Conservation (phyloP, 2,329 filamentous ascomycete genomes). For the Pseudogymnoascus sp. region DNA sequence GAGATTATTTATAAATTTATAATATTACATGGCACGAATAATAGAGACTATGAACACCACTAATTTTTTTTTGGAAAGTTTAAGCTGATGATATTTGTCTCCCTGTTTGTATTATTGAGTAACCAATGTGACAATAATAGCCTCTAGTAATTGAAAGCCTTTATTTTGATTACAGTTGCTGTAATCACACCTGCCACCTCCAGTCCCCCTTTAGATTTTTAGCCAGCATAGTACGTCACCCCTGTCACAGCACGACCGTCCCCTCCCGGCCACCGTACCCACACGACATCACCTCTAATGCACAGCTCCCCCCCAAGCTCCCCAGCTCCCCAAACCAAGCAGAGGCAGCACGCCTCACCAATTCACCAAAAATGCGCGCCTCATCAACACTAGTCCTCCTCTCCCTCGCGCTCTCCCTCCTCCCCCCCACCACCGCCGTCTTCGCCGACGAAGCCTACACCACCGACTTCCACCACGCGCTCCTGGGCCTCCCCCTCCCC, state of each 20-base stretch:
- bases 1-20: background rate
- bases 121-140: no score
- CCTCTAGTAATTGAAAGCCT: no score
- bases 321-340: background rate
- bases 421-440: constrained; percentile 47
- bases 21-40: background rate
- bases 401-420: constrained; percentile 20
- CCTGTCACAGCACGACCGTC: background rate
- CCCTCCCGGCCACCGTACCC: background rate
- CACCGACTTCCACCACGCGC: constrained; percentile 86
- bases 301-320: background rate
- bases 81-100: no score
- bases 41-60: background rate
- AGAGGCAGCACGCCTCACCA: constrained; percentile 3
- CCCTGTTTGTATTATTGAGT: no score
- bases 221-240: background rate
- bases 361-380: background rate
- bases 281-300: constrained; percentile 6
- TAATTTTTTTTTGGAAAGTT: background rate
- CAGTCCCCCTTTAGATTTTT: no score
- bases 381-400: constrained; percentile 24
- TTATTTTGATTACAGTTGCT: background rate
- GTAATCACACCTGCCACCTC: no score
- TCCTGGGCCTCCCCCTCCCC: constrained; percentile 74
- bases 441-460: constrained; percentile 87